Percentiles rank a stretch among this genome's conserved stretches.
These are phyloP conservation scores for Lantana camara DNA, from an alignment of 257 asterid species.

Conservation along the genomic window DNA sequence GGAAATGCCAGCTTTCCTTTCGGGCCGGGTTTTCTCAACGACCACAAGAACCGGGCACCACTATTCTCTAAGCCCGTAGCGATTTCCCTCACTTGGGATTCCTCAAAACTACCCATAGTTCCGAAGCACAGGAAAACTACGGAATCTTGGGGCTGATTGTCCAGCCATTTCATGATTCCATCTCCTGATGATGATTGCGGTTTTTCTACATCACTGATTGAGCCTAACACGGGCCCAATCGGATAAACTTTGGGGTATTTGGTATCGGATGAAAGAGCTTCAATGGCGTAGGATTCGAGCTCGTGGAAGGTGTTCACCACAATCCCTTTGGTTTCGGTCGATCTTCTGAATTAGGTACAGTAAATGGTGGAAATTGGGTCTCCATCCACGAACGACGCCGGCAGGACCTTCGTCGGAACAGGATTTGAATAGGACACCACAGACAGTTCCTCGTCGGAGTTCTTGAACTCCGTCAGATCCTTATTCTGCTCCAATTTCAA, in stretches of 20 bases:
- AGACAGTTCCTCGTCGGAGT: constrained; percentile 28
- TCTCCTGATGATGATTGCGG: background rate
- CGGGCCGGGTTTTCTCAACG: constrained; percentile 35
- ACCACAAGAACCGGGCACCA: constrained; percentile 45
- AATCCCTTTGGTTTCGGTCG: constrained; percentile 38
- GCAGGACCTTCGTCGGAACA: constrained; percentile 40
- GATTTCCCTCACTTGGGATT: constrained; percentile 39
- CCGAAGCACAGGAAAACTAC: constrained; percentile 50
- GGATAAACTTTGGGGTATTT: constrained; percentile 34
- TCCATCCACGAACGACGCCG: constrained; percentile 11
- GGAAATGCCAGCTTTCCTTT: background rate
- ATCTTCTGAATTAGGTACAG: background rate
- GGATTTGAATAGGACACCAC: constrained; percentile 31
- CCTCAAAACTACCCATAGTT: constrained; percentile 27
- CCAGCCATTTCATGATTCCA: constrained; percentile 34
- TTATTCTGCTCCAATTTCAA: constrained; percentile 33
- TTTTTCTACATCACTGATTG: background rate
- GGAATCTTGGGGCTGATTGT: constrained; percentile 33
- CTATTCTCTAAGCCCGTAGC: constrained; percentile 39
- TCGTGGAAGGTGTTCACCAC: constrained; percentile 54
- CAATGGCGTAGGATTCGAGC: constrained; percentile 43
- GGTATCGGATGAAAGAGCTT: constrained; percentile 19
- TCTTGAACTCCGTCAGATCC: constrained; percentile 16
- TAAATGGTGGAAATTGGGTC: background rate
- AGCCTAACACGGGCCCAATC: constrained; percentile 36